These are phyloP conservation scores for Mycosarcoma maydis DNA, from an alignment of 1,284 basidiomycete species.

Conservation along the genomic window DNA sequence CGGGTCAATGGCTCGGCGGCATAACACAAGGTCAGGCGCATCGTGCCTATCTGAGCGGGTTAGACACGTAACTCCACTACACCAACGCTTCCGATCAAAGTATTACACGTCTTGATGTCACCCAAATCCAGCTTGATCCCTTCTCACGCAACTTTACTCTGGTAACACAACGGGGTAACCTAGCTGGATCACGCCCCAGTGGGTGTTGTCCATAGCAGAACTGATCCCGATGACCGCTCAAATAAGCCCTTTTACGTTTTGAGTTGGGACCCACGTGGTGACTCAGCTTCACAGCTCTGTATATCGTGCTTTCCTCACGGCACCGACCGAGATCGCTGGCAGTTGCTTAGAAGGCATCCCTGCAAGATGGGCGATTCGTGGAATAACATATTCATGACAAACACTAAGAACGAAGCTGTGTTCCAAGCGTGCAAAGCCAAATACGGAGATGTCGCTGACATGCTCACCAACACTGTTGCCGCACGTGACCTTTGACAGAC, in stretches of 20 bases:
- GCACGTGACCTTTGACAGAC: constrained; percentile 37
- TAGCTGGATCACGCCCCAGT: constrained; percentile 16
- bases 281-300: constrained; percentile 8
- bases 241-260: constrained; percentile 16
- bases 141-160: constrained; percentile 10
- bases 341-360: constrained; percentile 13
- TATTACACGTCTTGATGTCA: constrained; percentile 11
- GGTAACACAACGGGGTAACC: constrained; percentile 27
- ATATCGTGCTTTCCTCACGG: constrained; percentile 28
- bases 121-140: constrained; percentile 6
- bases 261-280: constrained; percentile 23
- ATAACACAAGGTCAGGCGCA: not conserved
- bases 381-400: constrained; percentile 3
- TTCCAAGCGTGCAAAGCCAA: constrained; percentile 21
- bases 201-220: constrained; percentile 7
- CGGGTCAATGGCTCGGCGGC: constrained; percentile 5
- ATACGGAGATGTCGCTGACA: constrained; percentile 21
- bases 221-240: not conserved
- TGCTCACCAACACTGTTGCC: constrained; percentile 37
- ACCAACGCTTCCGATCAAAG: constrained; percentile 23
- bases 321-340: constrained; percentile 39
- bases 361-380: constrained; percentile 1
- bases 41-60: constrained; percentile 18
- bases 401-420: constrained; percentile 22
- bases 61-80: constrained; percentile 37